Percentiles rank a stretch among this genome's conserved stretches.
Evolutionary conservation across 768 basidiomycete genomes (phyloP).

Genomic region (Tephrocybe sp.): DNA sequence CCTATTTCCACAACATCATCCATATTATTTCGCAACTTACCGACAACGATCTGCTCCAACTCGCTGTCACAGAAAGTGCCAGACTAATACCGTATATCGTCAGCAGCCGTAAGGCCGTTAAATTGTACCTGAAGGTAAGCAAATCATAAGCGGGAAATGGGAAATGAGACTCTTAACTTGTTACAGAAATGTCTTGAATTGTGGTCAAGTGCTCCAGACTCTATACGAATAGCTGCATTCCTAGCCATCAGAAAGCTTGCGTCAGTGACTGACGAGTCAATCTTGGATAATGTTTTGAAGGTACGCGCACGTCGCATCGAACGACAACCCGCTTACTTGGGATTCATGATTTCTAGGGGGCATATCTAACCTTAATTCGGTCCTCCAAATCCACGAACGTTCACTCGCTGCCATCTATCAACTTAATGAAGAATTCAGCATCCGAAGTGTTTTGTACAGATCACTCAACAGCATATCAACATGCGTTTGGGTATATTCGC

Average conservation of each 20-base stretch:
- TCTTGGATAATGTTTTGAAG: slow-evolving; percentile 86
- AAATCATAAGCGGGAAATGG: background rate
- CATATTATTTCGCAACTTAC: slow-evolving; percentile 77
- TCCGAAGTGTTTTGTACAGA: slow-evolving; percentile 86
- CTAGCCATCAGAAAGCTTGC: slow-evolving; percentile 82
- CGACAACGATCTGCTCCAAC: slow-evolving; percentile 60
- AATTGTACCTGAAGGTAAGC: slow-evolving; percentile 81
- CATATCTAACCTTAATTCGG: slow-evolving; percentile 86
- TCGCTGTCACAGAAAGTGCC: slow-evolving; percentile 81
- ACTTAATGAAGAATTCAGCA: slow-evolving; percentile 97
- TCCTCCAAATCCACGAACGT: slow-evolving; percentile 82
- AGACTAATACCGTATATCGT: slow-evolving; percentile 90
- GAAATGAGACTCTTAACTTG: background rate
- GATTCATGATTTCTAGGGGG: slow-evolving; percentile 52
- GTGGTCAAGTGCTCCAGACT: slow-evolving; percentile 84
- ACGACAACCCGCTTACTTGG: background rate
- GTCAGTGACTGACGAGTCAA: slow-evolving; percentile 71
- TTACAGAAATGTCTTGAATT: slow-evolving; percentile 77
- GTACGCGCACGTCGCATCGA: slow-evolving; percentile 37
- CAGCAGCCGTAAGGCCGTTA: slow-evolving; percentile 80
- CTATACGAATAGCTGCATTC: slow-evolving; percentile 82
- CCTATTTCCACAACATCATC: slow-evolving; percentile 87
- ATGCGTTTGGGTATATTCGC: slow-evolving; percentile 94
- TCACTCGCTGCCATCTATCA: slow-evolving; percentile 88
- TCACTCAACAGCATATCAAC: slow-evolving; percentile 79